Evolutionary conservation across 129 eudicot species (phyloP), one percentile per base, ranked within the genome.

Genomic region (Artemisia annua): DNA sequence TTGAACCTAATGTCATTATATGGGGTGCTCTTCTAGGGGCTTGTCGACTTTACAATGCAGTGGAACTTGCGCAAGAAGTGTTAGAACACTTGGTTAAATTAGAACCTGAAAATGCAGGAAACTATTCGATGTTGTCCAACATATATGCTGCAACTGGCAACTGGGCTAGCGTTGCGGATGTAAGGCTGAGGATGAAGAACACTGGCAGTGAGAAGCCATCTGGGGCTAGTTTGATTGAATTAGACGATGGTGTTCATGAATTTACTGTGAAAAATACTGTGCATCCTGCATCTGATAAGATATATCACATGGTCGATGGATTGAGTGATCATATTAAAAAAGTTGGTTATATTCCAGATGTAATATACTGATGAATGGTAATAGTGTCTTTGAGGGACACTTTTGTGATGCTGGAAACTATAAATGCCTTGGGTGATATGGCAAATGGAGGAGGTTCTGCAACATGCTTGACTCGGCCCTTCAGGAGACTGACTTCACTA

Each of bases 21-120:
- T 94, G 96, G 98, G 89, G 96, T 59, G 87, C 96, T 15, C 91
- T 94, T 64, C 74, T 90, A 74, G 98, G 85, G 17, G 98, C 98
- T 53, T 94, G 98, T 54, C 72, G 96, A 4, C 83, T 78, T 79
- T 90, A 90, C 68, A 87, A 94, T 68, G 91, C 82, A 17, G 82
- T 80, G 16, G 87, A 86, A 70, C 82, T 85, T 72, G 96, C 91
- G 14, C 85, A 84, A 71, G 88, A 90, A 3, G 92, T 87, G 69
- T 81, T 80, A 28, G 77, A 80, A 48, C 91, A 80, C n/a, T 66
- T 90, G 80, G 76, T 79, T 72, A 83, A 84, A 69, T 77, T 87
- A 52, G 96, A 94, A 30, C 84, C 95, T 18, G 52, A 69, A 56
- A 79, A 87, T 79, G 83, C 82, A 6, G 91, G 97, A 26, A 90